phyloP scores from a whole-genome alignment of 169 alveolate genomes.

The Babesia caballi region DNA sequence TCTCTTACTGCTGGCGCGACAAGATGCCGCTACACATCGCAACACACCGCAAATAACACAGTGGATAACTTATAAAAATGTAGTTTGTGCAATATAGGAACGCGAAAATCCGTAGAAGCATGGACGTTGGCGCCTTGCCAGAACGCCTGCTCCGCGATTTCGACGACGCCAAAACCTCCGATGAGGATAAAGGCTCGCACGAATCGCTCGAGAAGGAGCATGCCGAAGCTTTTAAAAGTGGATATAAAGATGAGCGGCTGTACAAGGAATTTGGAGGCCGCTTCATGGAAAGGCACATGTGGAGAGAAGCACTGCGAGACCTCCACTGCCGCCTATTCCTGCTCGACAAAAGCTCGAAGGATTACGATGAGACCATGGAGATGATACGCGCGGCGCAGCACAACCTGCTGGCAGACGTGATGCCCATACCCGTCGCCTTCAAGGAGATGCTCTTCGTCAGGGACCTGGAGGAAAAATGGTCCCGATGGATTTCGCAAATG shows the following conservation, averaged over 20 bases:
- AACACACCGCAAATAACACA: no score
- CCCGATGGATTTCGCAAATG: constrained; percentile 51
- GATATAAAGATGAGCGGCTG: constrained; percentile 17
- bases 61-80: no score
- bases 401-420: constrained; percentile 16
- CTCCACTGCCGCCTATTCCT: constrained; percentile 44
- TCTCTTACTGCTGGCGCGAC: no score
- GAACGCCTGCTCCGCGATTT: constrained; percentile 1
- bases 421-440: constrained; percentile 44
- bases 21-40: no score
- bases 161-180: not conserved
- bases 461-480: constrained; percentile 9
- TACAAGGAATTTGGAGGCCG: constrained; percentile 30
- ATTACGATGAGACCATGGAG: constrained; percentile 10
- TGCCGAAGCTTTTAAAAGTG: not conserved
- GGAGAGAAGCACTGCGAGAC: constrained; percentile 21
- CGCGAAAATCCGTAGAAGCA: no score
- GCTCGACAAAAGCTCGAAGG: constrained; percentile 37
- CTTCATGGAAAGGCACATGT: constrained; percentile 27
- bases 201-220: not conserved
- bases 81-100: no score
- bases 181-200: not conserved
- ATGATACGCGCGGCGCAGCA: constrained; percentile 21
- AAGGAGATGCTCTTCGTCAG: constrained; percentile 46
- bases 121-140: no score